These are phyloP conservation scores for Paramecium sexaurelia DNA, from an alignment of 73 alveolate genomes.

Conservation along the genomic window DNA sequence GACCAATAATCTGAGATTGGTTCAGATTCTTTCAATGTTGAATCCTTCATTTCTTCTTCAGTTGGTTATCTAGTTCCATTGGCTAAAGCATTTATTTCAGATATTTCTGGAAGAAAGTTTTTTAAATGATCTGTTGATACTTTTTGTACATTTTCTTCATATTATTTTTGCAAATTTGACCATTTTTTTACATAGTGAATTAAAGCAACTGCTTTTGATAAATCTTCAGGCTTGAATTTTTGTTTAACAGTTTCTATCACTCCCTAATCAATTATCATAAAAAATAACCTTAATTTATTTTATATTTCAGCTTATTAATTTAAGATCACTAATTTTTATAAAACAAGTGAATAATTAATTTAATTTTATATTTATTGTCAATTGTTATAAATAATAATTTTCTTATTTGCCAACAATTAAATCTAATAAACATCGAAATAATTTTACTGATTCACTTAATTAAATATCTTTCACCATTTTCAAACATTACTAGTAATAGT, in stretches of 20 bases:
- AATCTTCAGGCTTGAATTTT: slow-evolving; percentile 20
- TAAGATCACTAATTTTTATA: background rate
- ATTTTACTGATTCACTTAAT: too few species aligned
- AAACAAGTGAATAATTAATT: too few species aligned
- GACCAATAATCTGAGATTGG: slow-evolving; percentile 48
- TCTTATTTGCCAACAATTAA: too few species aligned
- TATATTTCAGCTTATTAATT: background rate
- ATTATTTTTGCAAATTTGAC: background rate
- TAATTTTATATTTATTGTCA: background rate
- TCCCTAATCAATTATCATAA: slow-evolving; percentile 8
- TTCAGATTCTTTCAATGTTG: background rate
- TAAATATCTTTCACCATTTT: too few species aligned
- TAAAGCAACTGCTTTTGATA: slow-evolving; percentile 3
- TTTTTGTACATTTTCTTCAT: background rate
- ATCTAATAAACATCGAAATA: too few species aligned
- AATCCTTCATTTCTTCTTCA: background rate
- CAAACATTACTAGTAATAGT: too few species aligned
- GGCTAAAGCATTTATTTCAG: background rate
- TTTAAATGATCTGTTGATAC: background rate
- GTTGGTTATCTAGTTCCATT: slow-evolving; percentile 17
- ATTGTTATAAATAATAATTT: too few species aligned
- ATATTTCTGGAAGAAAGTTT: background rate
- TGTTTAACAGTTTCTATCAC: slow-evolving; percentile 26
- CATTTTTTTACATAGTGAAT: slow-evolving; percentile 6
- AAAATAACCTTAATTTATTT: slow-evolving; percentile 10